Base-by-base conservation (phyloP, 169 alveolate genomes). In the Eimeria sp. region DNA sequence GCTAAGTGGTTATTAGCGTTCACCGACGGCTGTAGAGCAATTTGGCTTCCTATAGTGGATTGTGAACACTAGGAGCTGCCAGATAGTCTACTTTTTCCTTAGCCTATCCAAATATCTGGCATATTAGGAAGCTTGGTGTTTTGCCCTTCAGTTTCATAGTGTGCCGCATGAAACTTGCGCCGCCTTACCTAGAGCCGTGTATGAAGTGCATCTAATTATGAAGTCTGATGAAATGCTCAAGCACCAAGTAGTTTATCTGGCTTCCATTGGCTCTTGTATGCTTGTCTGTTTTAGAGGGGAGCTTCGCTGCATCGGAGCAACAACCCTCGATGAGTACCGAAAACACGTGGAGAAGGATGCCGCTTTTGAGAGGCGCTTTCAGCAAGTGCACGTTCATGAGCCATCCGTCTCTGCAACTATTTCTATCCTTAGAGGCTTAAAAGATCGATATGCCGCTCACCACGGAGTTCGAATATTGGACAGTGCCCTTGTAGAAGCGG, bases 351-450 rank as follows among this genome's bases (percentile, higher is more conserved):
- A 98, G 96, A 98, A 98, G 89, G 99, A 98, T 76, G 98, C 98
- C 49, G 99, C 99, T 13, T 84, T 98, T 75, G 99, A 98, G 96
- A 95, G 99, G 13, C 98, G 99, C n/a, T 98, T 98, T 96, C 99
- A 98, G 88, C 99, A 98, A 34, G 83, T 89, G 67, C 96, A 95
- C 75, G 97, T 97, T 47, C 98, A 97, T 84, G 99, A 98, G 95
- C 99, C 99, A 25, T 96, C 98, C 58, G 99, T 98, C n/a, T 98
- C 98, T 88, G 99, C 98, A 89, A 97, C 99, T 9, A 97, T 98
- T 63, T 97, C 98, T 57, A 98, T 98, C 58, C 96, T 98, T 30
- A 97, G 99, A 30, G 99, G 99, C 47, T 95, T 98, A 67, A 98
- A 98, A 67, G 99, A 97, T 92, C 95, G 99, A 27, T 98, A 98